A percentile compares a stretch with the other conserved stretches of the same genome.
phyloP scores from a whole-genome alignment of 257 asterid genomes.

The Petunia axillaris region DNA sequence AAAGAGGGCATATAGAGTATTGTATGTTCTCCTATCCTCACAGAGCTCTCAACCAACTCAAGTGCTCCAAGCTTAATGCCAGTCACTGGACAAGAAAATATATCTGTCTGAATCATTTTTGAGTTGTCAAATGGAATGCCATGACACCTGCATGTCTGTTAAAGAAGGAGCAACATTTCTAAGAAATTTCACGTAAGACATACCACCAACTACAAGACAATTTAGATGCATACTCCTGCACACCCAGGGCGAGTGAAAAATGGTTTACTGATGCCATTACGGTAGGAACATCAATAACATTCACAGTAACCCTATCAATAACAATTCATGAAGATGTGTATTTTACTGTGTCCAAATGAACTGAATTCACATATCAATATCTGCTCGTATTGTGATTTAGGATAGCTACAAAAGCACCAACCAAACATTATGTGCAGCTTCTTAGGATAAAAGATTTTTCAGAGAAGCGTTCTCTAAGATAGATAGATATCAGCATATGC shows the following conservation, averaged over 20 bases:
- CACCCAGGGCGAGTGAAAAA: neutral
- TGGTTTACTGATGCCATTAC: slow-evolving; percentile 10
- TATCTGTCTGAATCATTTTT: slow-evolving; percentile 35
- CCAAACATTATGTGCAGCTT: neutral
- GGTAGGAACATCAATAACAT: neutral
- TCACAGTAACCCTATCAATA: neutral
- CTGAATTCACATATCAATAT: neutral
- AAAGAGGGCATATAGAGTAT: slow-evolving; percentile 86
- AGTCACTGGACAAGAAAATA: slow-evolving; percentile 62
- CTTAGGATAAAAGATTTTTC: neutral
- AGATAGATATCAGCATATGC: neutral
- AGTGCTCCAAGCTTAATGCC: slow-evolving; percentile 50
- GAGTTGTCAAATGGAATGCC: slow-evolving; percentile 69
- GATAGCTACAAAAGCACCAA: neutral
- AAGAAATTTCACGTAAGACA: neutral
- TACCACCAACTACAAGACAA: slow-evolving; percentile 9
- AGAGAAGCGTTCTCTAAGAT: neutral
- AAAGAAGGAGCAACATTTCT: slow-evolving; percentile 36
- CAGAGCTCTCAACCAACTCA: slow-evolving; percentile 68
- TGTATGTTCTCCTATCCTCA: slow-evolving; percentile 74
- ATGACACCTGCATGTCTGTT: slow-evolving; percentile 92
- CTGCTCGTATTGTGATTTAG: neutral
- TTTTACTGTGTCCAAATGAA: neutral
- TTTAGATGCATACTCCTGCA: neutral
- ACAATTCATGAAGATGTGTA: neutral